A percentile compares a stretch with the other conserved stretches of the same genome.
Conservation (phyloP, 345 rosid genomes). For the Citrus unshiu region DNA sequence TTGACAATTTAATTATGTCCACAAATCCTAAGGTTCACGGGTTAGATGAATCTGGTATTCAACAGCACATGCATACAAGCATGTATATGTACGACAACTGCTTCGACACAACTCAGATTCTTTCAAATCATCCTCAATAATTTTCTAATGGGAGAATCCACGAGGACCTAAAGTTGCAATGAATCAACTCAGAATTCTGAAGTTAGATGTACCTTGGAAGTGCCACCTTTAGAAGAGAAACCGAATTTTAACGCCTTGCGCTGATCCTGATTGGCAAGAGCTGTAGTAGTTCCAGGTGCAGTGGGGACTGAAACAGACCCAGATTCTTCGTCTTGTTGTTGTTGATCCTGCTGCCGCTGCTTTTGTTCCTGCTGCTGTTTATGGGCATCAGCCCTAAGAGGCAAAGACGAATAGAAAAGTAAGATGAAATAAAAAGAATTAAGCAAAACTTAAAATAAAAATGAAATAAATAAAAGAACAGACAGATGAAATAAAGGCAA, state of each 20-base stretch:
- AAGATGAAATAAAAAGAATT: not conserved
- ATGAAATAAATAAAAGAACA: not conserved
- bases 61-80: too few relatives aligned
- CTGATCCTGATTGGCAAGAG: conserved; percentile 71
- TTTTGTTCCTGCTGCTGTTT: conserved; percentile 61
- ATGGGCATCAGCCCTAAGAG: conserved; percentile 76
- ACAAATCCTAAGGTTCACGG: not conserved
- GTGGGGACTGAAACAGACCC: conserved; percentile 33
- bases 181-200: not conserved
- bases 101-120: not conserved
- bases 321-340: conserved; percentile 43
- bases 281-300: conserved; percentile 32
- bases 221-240: conserved; percentile 64
- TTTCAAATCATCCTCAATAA: not conserved
- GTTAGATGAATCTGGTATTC: not conserved
- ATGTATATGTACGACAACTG: not conserved
- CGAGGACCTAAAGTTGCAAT: not conserved
- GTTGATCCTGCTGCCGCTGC: conserved; percentile 49
- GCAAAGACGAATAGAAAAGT: conserved; percentile 1
- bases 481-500: not conserved
- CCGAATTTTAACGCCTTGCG: conserved; percentile 85
- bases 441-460: not conserved
- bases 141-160: not conserved
- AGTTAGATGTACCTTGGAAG: conserved; percentile 56
- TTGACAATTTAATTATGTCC: not conserved